Percentiles rank a stretch among this genome's conserved stretches.
Evolutionary conservation across 2,329 filamentous ascomycete genomes (phyloP).

Genomic region (Trichoderma sp.): DNA sequence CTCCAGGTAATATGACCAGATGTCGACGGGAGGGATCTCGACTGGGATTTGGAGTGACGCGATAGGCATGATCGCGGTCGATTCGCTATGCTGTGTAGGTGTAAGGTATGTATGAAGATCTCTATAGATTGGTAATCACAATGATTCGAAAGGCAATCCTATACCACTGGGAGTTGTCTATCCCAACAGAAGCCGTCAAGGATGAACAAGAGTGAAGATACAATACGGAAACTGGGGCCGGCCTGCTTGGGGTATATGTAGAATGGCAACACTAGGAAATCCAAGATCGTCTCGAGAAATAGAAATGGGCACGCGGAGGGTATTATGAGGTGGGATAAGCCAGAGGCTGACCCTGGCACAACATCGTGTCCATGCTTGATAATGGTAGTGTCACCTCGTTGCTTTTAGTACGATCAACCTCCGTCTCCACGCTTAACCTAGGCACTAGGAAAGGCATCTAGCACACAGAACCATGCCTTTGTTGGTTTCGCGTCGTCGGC

Average conservation of each 20-base stretch:
- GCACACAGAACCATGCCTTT: background rate
- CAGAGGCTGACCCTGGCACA: background rate
- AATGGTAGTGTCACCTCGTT: background rate
- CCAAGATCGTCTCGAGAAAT: background rate
- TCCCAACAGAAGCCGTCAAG: background rate
- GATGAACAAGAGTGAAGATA: background rate
- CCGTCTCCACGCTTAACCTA: background rate
- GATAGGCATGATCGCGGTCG: slow-evolving; percentile 60
- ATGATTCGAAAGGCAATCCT: background rate
- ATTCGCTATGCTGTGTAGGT: background rate
- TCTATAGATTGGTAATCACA: background rate
- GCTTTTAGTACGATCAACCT: background rate
- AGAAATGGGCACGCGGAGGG: background rate
- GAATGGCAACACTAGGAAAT: background rate
- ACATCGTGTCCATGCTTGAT: background rate
- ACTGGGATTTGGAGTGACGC: slow-evolving; percentile 63
- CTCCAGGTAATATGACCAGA: slow-evolving; percentile 79
- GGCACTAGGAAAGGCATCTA: background rate
- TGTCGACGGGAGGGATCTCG: slow-evolving; percentile 69
- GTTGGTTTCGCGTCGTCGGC: background rate
- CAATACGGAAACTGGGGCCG: background rate
- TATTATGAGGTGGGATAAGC: background rate
- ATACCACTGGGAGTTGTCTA: background rate
- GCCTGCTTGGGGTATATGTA: background rate
- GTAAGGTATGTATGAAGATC: background rate